Base-by-base conservation (phyloP, 371 early-diverging fungal species). In the Apophysomyces trapeziformis region DNA sequence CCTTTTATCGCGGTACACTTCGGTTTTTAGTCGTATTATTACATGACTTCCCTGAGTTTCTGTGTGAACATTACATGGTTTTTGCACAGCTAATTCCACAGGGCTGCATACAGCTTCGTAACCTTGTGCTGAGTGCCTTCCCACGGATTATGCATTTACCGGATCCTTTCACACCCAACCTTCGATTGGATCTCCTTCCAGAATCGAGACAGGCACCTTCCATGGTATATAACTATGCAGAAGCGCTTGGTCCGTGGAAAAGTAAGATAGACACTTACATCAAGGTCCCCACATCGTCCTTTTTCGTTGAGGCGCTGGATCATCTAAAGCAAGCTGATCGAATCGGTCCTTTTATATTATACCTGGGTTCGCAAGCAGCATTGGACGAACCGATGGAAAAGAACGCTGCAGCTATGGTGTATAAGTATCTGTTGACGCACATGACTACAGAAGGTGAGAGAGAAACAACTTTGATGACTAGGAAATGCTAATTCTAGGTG, bases 1-100 rank as follows among this genome's bases (percentile, higher is more conserved):
- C 91, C 32, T 84, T 97, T 59, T 98, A 98, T 82, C 89, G 89
- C 57, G 97, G 96, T 4, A 91, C 94, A 0, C 84, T 98, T 9
- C 89, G 97, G 7, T 89, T 97, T 37, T 72, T 98, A 16, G 84
- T 98, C 16, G 93, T 97, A 1, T 76, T 98, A 26, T 78, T 97
- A 60, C 98, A 97, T 75, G 99, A 99, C 72, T 97, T 94, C 73
- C 99, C 98, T 8, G 97, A 96, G 75, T 99, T 98, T 76, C 83
- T 99, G 37, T 91, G 96, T 66, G 91, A 89, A 62, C 90, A 96
- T 70, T 95, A 95, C 73, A 90, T 93, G 66, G 88, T 90, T 54
- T 90, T 99, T 68, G 91, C 94, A 67, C 92, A 95, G 70, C 91
- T 92, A 11, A 92, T 99, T 43, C 99, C 99, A 0, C 83, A 88